Conservation (phyloP, 2,329 filamentous ascomycete species). For the Scedosporium aurantiacum region DNA sequence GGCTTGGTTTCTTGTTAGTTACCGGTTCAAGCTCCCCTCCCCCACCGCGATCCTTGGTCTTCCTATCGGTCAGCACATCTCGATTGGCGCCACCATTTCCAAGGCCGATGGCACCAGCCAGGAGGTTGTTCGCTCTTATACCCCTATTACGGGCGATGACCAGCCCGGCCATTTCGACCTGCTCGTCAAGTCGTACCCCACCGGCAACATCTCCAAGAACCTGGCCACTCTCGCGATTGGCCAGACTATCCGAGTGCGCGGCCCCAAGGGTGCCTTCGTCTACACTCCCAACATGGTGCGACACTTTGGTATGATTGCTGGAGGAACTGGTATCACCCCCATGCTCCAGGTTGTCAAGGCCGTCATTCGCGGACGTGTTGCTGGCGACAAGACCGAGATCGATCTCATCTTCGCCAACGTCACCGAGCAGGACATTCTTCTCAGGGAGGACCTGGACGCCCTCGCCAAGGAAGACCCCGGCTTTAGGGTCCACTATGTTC, state of each 20-base stretch:
- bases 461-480: slow-evolving; percentile 65
- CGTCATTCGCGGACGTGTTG: slow-evolving; percentile 67
- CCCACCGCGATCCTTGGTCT: slow-evolving; percentile 78
- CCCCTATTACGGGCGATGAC: slow-evolving; percentile 80
- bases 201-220: slow-evolving; percentile 93
- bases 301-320: slow-evolving; percentile 95
- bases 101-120: slow-evolving; percentile 62
- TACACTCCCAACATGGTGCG: slow-evolving; percentile 96
- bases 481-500: slow-evolving; percentile 85
- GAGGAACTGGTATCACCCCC: slow-evolving; percentile 93
- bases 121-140: slow-evolving; percentile 85
- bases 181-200: slow-evolving; percentile 94
- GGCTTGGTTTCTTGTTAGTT: slow-evolving; percentile 37
- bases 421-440: slow-evolving; percentile 79
- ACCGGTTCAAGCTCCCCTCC: slow-evolving; percentile 80
- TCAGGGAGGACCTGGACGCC: slow-evolving; percentile 82
- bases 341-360: slow-evolving; percentile 96
- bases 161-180: slow-evolving; percentile 89
- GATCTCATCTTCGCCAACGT: slow-evolving; percentile 98
- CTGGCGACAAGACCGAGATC: slow-evolving; percentile 77
- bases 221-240: slow-evolving; percentile 75
- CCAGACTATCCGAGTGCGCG: slow-evolving; percentile 78
- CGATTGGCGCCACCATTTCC: slow-evolving; percentile 67
- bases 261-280: slow-evolving; percentile 95
- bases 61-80: slow-evolving; percentile 98